Evolutionary conservation across 257 asterid species (phyloP).

Genomic region (Solanum tarapatanum): DNA sequence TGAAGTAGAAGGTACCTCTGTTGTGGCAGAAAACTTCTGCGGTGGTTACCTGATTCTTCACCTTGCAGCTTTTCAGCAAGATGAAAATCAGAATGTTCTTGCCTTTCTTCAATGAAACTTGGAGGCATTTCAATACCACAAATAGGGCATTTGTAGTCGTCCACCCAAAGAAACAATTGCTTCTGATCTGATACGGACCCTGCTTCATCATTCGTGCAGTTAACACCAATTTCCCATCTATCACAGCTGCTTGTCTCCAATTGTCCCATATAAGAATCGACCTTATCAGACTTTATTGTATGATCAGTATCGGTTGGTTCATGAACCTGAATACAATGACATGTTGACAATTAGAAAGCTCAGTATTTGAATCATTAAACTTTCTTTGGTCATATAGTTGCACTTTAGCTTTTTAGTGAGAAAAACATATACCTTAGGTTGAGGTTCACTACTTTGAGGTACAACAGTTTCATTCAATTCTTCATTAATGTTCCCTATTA

Average conservation of each 20-base stretch:
- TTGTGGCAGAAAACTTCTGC: conserved; percentile 18
- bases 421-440: conserved; percentile 17
- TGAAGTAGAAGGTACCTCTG: conserved; percentile 21
- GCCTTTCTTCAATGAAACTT: conserved; percentile 70
- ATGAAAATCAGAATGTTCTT: conserved; percentile 88
- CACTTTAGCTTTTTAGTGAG: background rate
- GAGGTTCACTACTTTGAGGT: conserved; percentile 9
- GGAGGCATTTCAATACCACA: conserved; percentile 85
- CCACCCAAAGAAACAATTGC: conserved; percentile 46
- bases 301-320: conserved; percentile 4
- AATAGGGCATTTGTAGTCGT: conserved; percentile 66
- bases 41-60: conserved; percentile 41
- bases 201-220: conserved; percentile 14
- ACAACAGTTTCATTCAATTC: conserved; percentile 11
- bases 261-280: conserved; percentile 11
- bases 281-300: conserved; percentile 6
- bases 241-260: conserved; percentile 13
- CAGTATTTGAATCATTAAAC: background rate
- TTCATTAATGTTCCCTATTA: conserved; percentile 10
- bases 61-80: conserved; percentile 79
- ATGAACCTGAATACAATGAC: conserved; percentile 22
- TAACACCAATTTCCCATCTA: background rate
- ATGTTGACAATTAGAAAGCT: background rate
- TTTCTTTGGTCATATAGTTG: background rate
- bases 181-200: conserved; percentile 15